phyloP scores from a whole-genome alignment of 768 basidiomycete species.

The Rhodosporidiobolus odoratus region DNA sequence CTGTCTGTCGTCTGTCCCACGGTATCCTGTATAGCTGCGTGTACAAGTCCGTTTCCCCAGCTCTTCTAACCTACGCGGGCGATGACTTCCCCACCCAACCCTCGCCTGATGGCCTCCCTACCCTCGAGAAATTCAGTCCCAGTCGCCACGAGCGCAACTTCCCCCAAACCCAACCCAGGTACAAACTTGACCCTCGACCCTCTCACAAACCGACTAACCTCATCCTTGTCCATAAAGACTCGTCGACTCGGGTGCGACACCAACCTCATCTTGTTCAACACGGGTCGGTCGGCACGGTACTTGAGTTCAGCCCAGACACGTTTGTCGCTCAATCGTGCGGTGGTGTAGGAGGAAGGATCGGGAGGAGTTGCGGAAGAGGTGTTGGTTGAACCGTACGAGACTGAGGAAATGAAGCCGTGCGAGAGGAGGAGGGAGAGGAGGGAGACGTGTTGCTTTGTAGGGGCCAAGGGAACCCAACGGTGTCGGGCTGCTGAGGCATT shows the following conservation, averaged over 20 bases:
- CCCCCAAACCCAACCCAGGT: conserved; percentile 81
- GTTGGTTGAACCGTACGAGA: conserved; percentile 64
- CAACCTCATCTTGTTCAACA: conserved; percentile 70
- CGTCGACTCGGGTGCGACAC: conserved; percentile 77
- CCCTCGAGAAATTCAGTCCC: conserved; percentile 85
- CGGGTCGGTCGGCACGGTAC: conserved; percentile 82
- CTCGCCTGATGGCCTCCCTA: conserved; percentile 76
- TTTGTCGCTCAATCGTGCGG: conserved; percentile 59
- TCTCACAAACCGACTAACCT: conserved; percentile 71
- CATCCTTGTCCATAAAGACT: conserved; percentile 65
- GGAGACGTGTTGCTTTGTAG: conserved; percentile 82
- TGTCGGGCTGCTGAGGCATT: conserved; percentile 88
- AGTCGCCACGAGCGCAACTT: conserved; percentile 74
- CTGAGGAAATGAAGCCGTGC: conserved; percentile 73
- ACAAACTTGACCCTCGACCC: conserved; percentile 76
- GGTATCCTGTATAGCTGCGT: background rate
- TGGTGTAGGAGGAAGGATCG: conserved; percentile 60
- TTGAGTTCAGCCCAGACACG: conserved; percentile 93
- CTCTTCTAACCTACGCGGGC: conserved; percentile 29
- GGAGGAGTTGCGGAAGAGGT: conserved; percentile 57
- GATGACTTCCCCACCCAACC: conserved; percentile 70
- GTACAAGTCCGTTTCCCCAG: background rate
- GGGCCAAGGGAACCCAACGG: conserved; percentile 66
- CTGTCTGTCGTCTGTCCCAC: too few species aligned
- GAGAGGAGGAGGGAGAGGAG: conserved; percentile 89